A percentile compares a stretch with the other conserved stretches of the same genome.
Evolutionary conservation across 176 grass and related monocot species (phyloP).

Genomic region (Sorghum bicolor): DNA sequence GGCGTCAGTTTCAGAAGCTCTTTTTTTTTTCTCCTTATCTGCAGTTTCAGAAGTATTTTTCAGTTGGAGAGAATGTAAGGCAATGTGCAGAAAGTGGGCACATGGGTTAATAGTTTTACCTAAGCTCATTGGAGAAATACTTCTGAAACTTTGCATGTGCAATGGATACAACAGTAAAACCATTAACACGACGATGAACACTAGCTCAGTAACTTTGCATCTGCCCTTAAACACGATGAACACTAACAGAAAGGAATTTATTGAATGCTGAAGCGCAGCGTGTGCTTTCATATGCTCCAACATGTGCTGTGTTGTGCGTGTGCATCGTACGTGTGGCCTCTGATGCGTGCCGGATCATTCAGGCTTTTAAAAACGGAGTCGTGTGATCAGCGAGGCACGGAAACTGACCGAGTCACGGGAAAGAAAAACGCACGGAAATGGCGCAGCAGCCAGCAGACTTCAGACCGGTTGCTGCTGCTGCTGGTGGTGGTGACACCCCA

Average conservation of each 20-base stretch:
- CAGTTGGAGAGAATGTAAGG: not conserved
- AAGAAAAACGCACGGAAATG: constrained; percentile 10
- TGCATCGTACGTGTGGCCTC: not conserved
- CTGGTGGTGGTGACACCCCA: constrained; percentile 16
- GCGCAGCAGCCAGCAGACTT: not conserved
- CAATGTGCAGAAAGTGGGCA: not conserved
- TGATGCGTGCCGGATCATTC: not conserved
- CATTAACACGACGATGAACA: too few species aligned
- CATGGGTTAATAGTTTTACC: too few species aligned
- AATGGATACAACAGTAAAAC: too few species aligned
- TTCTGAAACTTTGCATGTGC: too few species aligned
- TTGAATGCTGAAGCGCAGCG: not conserved
- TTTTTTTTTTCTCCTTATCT: not conserved
- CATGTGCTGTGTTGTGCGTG: not conserved
- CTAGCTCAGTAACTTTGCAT: not conserved
- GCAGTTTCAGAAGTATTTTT: not conserved
- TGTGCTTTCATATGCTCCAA: not conserved
- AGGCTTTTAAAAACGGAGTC: not conserved
- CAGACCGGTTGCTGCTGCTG: not conserved
- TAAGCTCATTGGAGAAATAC: too few species aligned
- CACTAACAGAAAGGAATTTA: not conserved
- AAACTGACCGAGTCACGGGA: constrained; percentile 19
- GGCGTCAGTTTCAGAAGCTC: not conserved
- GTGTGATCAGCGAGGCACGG: not conserved
- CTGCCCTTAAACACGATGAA: not conserved